Evolutionary conservation across 2,329 filamentous ascomycete genomes (phyloP), one percentile per base, ranked within the genome.

Genomic region (Rhynchosporium secalis): DNA sequence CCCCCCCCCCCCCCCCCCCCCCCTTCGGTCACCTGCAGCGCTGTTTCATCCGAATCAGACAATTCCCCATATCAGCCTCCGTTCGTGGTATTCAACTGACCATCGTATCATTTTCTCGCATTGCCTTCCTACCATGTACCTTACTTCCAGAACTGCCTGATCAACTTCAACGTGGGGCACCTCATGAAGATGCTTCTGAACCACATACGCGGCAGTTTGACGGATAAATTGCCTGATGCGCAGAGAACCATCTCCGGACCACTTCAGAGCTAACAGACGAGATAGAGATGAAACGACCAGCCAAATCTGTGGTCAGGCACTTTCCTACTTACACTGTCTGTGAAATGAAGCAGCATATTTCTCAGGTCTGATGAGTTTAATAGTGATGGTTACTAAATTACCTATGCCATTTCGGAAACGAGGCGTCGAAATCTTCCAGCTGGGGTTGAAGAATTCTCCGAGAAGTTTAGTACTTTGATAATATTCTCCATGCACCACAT

Each of bases 121-220:
- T 36, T 36, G 33, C n/a, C 49, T 33, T 33, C 9, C 33, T 13
- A 41, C 51, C 36, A 54, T n/a, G 28, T 29, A 36, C 10, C 7
- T 38, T 40, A 9, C 10, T 15, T 36, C 51, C 36, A 52, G 51
- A 54, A 41, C 20, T 54, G 51, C 51, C 51, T 54, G 51, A 54
- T 40, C 51, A 20, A 41, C 4, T 13, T 4, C 36, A 28, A 29
- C 7, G 4, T n/a, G 10, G 31, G 36, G 31, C 36, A 8, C 43
- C 20, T 46, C 43, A 8, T 36, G 12, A 41, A 29, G 40, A 33
- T 33, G 36, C 38, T 54, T 54, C 51, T 20, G 20, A 29, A 54
- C 51, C 36, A 33, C 51, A 54, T 33, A 54, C 51, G 38, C 51
- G 28, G 51, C 51, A 54, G 40, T 33, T 33, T 54, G 38, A 36